Percentiles rank a stretch among this genome's conserved stretches.
phyloP scores from a whole-genome alignment of 78 protist genomes.

The Tieghemostelium lacteum region DNA sequence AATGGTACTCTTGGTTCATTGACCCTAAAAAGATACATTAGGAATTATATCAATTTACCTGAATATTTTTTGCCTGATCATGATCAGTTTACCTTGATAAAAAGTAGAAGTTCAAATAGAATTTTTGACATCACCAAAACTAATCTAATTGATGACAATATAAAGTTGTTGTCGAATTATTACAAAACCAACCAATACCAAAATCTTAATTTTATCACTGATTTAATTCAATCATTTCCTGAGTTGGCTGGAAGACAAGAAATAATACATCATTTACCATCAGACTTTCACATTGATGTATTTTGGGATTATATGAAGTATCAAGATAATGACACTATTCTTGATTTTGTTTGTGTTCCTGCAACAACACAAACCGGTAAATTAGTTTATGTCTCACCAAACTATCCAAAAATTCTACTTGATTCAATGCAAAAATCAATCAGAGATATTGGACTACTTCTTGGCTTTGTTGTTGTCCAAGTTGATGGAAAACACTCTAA shows the following conservation, averaged over 20 bases:
- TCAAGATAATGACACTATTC: neutral
- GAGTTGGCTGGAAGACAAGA: neutral
- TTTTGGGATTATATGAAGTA: neutral
- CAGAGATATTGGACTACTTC: neutral
- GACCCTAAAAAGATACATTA: neutral
- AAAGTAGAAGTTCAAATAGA: neutral
- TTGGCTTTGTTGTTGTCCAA: neutral
- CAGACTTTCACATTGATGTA: neutral
- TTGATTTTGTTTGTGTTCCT: conserved; percentile 2
- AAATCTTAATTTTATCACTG: neutral
- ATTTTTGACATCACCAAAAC: neutral
- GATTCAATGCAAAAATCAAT: neutral
- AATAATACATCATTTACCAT: neutral
- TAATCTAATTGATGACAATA: neutral
- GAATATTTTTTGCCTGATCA: neutral
- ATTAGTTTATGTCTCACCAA: neutral
- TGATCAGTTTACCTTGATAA: neutral
- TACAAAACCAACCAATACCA: no score
- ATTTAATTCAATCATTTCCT: neutral
- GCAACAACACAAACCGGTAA: neutral
- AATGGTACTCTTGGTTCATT: neutral
- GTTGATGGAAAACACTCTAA: neutral
- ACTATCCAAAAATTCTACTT: neutral
- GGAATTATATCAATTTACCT: neutral
- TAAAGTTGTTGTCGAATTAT: neutral